Percentiles rank a stretch among this genome's conserved stretches.
Conservation (phyloP, 2,329 filamentous ascomycete genomes). For the Cladosporium sp. region DNA sequence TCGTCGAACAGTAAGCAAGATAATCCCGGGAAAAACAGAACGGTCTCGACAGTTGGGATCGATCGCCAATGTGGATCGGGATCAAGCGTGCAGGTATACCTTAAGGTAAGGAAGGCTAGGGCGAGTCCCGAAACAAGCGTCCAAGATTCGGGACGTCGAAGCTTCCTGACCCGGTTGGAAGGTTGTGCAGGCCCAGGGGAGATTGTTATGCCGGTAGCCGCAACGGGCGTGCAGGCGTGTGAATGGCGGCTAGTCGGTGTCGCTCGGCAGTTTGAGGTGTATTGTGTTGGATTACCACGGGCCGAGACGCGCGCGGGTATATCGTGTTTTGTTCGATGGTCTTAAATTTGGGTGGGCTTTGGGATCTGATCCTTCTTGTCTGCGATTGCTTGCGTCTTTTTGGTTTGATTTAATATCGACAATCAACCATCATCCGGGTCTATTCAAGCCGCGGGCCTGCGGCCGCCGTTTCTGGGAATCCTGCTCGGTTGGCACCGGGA, state of each 20-base stretch:
- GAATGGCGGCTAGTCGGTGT: conserved; percentile 6
- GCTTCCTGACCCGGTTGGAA: conserved; percentile 1
- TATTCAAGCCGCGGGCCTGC: conserved; percentile 1
- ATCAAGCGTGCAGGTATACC: conserved; percentile 4
- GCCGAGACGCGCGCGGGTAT: conserved; percentile 11
- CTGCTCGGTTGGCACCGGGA: conserved; percentile 7
- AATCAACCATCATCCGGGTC: background rate
- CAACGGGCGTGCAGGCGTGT: conserved; percentile 14
- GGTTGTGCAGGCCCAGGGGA: conserved; percentile 13
- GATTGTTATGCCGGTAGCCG: conserved; percentile 18
- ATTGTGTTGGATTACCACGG: conserved; percentile 11
- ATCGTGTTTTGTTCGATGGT: background rate
- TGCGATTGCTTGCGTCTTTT: background rate
- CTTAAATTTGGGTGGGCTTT: background rate
- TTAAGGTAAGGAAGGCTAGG: conserved; percentile 10
- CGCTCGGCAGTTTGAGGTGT: conserved; percentile 18
- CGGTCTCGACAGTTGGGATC: conserved; percentile 18
- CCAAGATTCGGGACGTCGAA: conserved; percentile 9
- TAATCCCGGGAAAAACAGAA: background rate
- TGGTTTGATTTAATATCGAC: background rate
- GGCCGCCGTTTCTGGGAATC: background rate
- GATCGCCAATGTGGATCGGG: background rate
- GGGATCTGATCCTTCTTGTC: background rate
- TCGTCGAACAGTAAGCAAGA: background rate
- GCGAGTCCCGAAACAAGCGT: conserved; percentile 10